Evolutionary conservation across 345 rosid genomes (phyloP).

Genomic region (Cardamine occulta): DNA sequence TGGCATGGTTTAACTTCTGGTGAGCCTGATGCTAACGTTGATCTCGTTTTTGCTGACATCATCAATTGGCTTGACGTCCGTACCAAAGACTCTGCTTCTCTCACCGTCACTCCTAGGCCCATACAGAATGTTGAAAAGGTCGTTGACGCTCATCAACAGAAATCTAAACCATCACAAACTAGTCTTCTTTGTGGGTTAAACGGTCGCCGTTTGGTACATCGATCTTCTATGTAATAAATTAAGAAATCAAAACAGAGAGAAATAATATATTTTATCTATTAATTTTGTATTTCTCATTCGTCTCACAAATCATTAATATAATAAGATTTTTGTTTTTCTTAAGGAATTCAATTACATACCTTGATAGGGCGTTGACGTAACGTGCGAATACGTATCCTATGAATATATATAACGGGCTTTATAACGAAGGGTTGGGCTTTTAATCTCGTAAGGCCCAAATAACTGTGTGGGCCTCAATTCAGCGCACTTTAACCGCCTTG

Average conservation of each 20-base stretch:
- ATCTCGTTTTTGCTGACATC: conserved; percentile 73
- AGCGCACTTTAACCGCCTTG: conserved; percentile 5
- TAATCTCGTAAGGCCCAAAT: neutral
- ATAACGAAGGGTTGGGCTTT: neutral
- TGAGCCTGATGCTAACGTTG: conserved; percentile 76
- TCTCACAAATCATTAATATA: neutral
- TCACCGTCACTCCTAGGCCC: conserved; percentile 39
- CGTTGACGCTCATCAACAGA: conserved; percentile 12
- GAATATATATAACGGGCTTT: neutral
- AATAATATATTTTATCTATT: neutral
- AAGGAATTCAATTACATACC: too few relatives aligned
- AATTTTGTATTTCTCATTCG: neutral
- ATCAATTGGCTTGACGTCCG: conserved; percentile 72
- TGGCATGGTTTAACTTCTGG: conserved; percentile 92
- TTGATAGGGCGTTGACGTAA: too few relatives aligned
- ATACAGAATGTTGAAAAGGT: conserved; percentile 28
- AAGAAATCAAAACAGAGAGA: conserved; percentile 32
- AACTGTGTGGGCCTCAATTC: neutral
- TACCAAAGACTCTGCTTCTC: conserved; percentile 31
- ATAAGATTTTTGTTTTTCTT: too few relatives aligned
- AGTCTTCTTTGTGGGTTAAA: conserved; percentile 64
- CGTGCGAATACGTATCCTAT: neutral
- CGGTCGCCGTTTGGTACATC: conserved; percentile 57
- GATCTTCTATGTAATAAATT: conserved; percentile 65
- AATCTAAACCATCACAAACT: conserved; percentile 20